A percentile compares a stretch with the other conserved stretches of the same genome.
These are phyloP conservation scores for Eremochloa ophiuroides DNA, from an alignment of 176 grass and related monocot species.

Conservation along the genomic window DNA sequence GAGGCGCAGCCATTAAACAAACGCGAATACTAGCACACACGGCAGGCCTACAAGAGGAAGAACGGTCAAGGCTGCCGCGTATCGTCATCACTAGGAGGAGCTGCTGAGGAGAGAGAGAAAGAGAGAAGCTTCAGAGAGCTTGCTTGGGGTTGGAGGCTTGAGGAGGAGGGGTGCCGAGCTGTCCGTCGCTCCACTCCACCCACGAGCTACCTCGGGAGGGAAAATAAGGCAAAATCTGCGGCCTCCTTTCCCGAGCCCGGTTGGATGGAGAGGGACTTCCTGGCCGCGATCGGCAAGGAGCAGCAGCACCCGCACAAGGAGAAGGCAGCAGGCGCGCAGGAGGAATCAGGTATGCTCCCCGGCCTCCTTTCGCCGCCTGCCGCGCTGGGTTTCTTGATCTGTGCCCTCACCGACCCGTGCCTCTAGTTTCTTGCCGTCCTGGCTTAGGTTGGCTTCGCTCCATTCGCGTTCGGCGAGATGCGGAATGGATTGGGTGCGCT, in stretches of 20 bases:
- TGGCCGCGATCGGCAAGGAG: slow-evolving; percentile 59
- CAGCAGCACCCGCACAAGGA: slow-evolving; percentile 12
- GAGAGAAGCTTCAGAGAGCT: background rate
- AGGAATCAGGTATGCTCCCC: slow-evolving; percentile 56
- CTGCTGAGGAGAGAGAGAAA: background rate
- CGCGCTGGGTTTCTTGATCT: slow-evolving; percentile 2
- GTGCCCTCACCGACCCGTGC: background rate
- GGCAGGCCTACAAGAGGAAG: background rate
- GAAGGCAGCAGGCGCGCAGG: background rate
- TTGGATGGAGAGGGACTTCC: slow-evolving; percentile 81
- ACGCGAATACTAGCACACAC: background rate
- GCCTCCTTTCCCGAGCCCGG: slow-evolving; percentile 1
- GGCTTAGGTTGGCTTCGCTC: background rate
- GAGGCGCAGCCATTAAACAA: background rate
- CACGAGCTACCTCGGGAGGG: slow-evolving; percentile 11
- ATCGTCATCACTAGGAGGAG: background rate
- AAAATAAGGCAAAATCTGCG: slow-evolving; percentile 4
- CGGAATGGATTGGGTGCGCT: background rate
- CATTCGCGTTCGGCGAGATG: background rate
- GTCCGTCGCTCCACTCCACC: background rate
- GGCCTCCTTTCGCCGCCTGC: background rate
- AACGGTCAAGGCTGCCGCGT: slow-evolving; percentile 7
- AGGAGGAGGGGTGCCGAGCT: background rate
- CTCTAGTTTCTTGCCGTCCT: background rate
- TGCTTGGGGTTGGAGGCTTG: background rate